Evolutionary conservation across 1,139 yeast genomes (phyloP).

Genomic region (Geotrichum reessii): DNA sequence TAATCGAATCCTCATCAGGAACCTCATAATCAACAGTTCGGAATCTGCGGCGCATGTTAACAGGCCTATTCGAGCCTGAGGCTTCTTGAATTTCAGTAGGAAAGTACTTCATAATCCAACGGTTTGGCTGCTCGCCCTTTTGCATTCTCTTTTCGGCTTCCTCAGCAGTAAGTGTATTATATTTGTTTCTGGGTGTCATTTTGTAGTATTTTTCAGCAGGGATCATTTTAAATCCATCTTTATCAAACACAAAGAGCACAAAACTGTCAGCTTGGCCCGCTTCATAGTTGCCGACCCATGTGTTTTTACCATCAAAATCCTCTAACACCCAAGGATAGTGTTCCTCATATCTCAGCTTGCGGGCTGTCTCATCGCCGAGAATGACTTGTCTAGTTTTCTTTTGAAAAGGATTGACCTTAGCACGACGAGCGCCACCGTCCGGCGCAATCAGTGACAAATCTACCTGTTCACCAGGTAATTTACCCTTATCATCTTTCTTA

Average conservation of each 20-base stretch:
- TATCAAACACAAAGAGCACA: conserved; percentile 78
- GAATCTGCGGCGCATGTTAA: conserved; percentile 37
- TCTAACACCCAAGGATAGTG: conserved; percentile 97
- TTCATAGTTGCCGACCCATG: conserved; percentile 94
- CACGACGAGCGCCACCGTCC: conserved; percentile 82
- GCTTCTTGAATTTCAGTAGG: conserved; percentile 48
- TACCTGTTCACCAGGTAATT: conserved; percentile 33
- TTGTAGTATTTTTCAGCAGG: conserved; percentile 93
- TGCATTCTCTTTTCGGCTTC: conserved; percentile 97
- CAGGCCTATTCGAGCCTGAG: conserved; percentile 18
- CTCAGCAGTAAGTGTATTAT: conserved; percentile 87
- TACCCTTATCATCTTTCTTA: conserved; percentile 32
- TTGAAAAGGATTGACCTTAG: conserved; percentile 56
- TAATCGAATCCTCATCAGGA: conserved; percentile 18
- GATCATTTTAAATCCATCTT: conserved; percentile 84
- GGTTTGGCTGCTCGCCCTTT: conserved; percentile 66
- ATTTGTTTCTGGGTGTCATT: conserved; percentile 88
- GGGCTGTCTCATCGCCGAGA: conserved; percentile 71
- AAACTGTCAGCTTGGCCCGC: conserved; percentile 88
- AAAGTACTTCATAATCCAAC: conserved; percentile 95
- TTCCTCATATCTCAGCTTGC: conserved; percentile 86
- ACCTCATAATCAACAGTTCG: conserved; percentile 56
- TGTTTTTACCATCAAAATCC: conserved; percentile 89
- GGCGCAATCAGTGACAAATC: conserved; percentile 72
- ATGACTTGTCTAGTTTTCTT: conserved; percentile 82